Evolutionary conservation across 1,284 basidiomycete species (phyloP).

Genomic region (Fomes fomentarius): DNA sequence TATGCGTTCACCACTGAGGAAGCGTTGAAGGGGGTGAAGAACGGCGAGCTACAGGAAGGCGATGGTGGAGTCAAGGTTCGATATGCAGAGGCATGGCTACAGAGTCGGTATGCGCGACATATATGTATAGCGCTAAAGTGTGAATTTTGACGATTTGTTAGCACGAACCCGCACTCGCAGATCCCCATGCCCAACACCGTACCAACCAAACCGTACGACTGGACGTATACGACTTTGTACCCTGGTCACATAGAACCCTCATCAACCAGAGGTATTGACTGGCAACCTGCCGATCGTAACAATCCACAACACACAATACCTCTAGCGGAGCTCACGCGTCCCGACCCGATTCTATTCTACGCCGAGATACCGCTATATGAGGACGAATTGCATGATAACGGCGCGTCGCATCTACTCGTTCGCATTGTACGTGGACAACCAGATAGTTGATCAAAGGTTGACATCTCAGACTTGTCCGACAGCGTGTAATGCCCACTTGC

Average conservation of each 20-base stretch:
- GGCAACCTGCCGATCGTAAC: constrained; percentile 56
- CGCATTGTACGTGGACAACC: constrained; percentile 77
- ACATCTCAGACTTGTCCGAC: not conserved
- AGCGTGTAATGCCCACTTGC: constrained; percentile 98
- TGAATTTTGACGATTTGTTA: constrained; percentile 30
- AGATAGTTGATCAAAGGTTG: not conserved
- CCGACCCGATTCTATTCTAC: constrained; percentile 94
- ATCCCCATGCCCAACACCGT: constrained; percentile 75
- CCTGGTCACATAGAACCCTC: constrained; percentile 56
- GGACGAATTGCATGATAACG: constrained; percentile 95
- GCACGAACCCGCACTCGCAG: constrained; percentile 64
- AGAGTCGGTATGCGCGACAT: constrained; percentile 65
- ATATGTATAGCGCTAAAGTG: not conserved
- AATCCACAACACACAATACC: constrained; percentile 71
- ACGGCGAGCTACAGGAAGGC: constrained; percentile 74
- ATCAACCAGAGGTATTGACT: constrained; percentile 35
- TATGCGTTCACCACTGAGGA: constrained; percentile 73
- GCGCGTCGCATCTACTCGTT: constrained; percentile 80
- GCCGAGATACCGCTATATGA: constrained; percentile 92
- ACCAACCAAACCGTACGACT: constrained; percentile 90
- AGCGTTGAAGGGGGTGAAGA: constrained; percentile 78
- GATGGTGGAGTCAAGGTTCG: constrained; percentile 93
- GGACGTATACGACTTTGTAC: constrained; percentile 96
- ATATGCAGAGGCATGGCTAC: constrained; percentile 93
- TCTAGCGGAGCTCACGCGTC: constrained; percentile 81